These are phyloP conservation scores for Jasminum sambac DNA, from an alignment of 257 asterid species.

Conservation along the genomic window DNA sequence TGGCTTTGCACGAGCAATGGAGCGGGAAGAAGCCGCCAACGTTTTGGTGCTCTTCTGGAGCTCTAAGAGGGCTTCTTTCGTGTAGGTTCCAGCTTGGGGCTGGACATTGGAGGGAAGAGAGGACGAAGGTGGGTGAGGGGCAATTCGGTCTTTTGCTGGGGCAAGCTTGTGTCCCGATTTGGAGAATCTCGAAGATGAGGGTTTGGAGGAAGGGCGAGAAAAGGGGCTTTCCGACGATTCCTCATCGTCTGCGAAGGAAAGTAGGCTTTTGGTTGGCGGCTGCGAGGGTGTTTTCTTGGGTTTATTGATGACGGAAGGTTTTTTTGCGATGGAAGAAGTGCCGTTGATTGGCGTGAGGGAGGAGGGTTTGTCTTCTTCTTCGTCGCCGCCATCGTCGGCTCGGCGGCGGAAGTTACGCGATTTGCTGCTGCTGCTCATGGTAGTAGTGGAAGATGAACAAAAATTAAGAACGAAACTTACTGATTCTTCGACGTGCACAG, in stretches of 20 bases:
- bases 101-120: constrained; percentile 77
- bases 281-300: constrained; percentile 49
- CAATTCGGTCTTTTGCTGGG: constrained; percentile 54
- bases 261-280: constrained; percentile 57
- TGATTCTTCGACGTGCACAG: no score
- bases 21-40: constrained; percentile 58
- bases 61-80: constrained; percentile 87
- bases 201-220: constrained; percentile 52
- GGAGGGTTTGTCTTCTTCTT: constrained; percentile 30
- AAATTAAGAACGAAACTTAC: no score
- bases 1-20: constrained; percentile 40
- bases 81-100: constrained; percentile 92
- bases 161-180: constrained; percentile 64
- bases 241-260: constrained; percentile 84
- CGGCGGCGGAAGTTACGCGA: constrained; percentile 90
- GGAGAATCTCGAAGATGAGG: constrained; percentile 39
- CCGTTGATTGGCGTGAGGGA: constrained; percentile 30
- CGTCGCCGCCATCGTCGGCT: constrained; percentile 59
- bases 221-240: constrained; percentile 49
- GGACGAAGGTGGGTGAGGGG: constrained; percentile 45
- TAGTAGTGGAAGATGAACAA: constrained; percentile 27
- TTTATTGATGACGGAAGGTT: constrained; percentile 42
- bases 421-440: constrained; percentile 64
- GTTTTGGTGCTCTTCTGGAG: constrained; percentile 92
- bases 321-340: constrained; percentile 36